Evolutionary conservation across 768 basidiomycete species (phyloP).

Genomic region (Termitomyces sp.): DNA sequence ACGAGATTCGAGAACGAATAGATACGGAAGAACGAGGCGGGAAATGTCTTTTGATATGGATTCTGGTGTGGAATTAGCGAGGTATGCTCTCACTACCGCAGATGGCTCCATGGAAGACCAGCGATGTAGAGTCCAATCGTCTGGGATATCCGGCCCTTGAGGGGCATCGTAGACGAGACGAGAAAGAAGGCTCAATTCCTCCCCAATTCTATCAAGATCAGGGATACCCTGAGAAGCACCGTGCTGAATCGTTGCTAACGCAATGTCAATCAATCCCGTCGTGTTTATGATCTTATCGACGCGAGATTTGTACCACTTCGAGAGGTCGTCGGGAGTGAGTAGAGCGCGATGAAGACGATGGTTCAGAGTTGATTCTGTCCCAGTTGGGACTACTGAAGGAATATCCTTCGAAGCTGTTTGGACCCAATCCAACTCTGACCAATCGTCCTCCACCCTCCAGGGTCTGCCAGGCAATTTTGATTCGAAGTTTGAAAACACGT

Average conservation of each 20-base stretch:
- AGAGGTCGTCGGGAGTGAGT: slow-evolving; percentile 45
- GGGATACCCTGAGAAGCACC: slow-evolving; percentile 77
- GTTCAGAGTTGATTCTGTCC: not conserved
- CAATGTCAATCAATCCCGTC: slow-evolving; percentile 75
- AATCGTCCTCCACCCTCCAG: slow-evolving; percentile 55
- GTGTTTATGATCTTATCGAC: slow-evolving; percentile 55
- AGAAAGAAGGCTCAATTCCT: slow-evolving; percentile 85
- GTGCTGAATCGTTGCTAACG: slow-evolving; percentile 78
- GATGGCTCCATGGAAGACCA: slow-evolving; percentile 71
- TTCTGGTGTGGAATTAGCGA: slow-evolving; percentile 62
- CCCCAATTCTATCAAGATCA: slow-evolving; percentile 79
- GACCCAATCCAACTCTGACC: slow-evolving; percentile 48
- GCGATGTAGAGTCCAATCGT: slow-evolving; percentile 71
- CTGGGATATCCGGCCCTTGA: slow-evolving; percentile 34
- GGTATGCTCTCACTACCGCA: slow-evolving; percentile 68
- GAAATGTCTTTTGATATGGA: slow-evolving; percentile 64
- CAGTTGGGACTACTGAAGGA: slow-evolving; percentile 8
- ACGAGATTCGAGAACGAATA: slow-evolving; percentile 86
- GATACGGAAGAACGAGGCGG: slow-evolving; percentile 83
- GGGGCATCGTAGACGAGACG: slow-evolving; percentile 82
- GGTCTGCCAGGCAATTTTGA: slow-evolving; percentile 19
- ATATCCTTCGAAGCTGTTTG: slow-evolving; percentile 32
- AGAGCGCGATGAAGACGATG: slow-evolving; percentile 19
- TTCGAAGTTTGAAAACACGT: slow-evolving; percentile 44
- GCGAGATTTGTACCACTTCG: slow-evolving; percentile 70